Evolutionary conservation across 1,139 yeast genomes (phyloP), one percentile per base, ranked within the genome.

Genomic region (Pichia sp.): DNA sequence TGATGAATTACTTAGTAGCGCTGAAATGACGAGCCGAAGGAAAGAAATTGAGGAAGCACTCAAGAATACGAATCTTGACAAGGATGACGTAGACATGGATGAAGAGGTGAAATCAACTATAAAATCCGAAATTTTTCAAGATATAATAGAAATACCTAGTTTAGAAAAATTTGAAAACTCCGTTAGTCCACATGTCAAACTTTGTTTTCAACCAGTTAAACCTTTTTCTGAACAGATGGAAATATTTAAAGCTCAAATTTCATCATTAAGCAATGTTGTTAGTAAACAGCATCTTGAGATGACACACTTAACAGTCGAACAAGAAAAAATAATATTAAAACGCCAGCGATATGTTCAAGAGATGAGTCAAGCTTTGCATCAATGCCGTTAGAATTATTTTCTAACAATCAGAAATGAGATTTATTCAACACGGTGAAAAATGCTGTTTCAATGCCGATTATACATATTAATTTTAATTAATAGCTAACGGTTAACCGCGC

Each of bases 1-100:
- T 4, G 27, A 10, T 8, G 11, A 36, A 8, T 9, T 55, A 57
- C 34, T 43, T 57, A 39, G 53, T 58, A n/a, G 57, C 10, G 33
- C 38, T 28, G 33, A 26, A 34, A 28, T 37, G 2, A 28, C 9
- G 2, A 30, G 4, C 28, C 43, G 46, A 9, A 40, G 66, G 25
- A 61, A 66, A 48, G 75, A 72, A 40, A 73, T 75, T 40, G 67
- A 67, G 42, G 66, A 64, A 33, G 73, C 74, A 0, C 55, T 72
- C 4, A 63, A 65, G 35, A 66, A 64, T 26, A 61, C 66, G 3
- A 33, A 28, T 33, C 33, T 40, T 33, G 36, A n/a, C 27, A 27
- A 28, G 27, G 11, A 28, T 26, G 39, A 11, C 4, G 8, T 2
- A 10, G 29, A 26, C 26, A 10, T 7, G 8, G 30, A 26, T 5